Evolutionary conservation across 371 early-diverging fungal species (phyloP).

Genomic region (Syncephalis fuscata): DNA sequence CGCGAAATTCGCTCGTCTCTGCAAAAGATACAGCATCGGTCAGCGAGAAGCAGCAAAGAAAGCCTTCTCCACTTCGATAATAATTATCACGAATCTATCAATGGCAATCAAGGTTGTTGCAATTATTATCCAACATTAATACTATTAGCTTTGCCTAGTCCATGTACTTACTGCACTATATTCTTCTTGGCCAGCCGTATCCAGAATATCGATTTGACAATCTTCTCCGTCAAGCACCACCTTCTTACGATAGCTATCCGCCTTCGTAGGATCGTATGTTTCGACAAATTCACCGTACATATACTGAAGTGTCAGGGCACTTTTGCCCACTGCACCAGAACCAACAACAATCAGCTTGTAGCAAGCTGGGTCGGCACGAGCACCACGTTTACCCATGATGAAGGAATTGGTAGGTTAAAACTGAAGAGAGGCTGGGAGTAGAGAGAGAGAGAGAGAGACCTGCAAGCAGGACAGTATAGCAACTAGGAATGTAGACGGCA

Average conservation of each 20-base stretch:
- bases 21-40: conserved; percentile 66
- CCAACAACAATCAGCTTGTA: conserved; percentile 90
- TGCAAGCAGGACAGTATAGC: no score
- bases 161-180: conserved; percentile 40
- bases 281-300: conserved; percentile 91
- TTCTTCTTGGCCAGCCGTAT: conserved; percentile 91
- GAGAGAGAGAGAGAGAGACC: no score
- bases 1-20: conserved; percentile 73
- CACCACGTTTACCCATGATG: no score
- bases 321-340: conserved; percentile 87
- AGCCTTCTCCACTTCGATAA: conserved; percentile 82
- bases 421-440: no score
- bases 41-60: conserved; percentile 74
- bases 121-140: neutral
- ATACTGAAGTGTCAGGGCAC: conserved; percentile 79
- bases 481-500: no score
- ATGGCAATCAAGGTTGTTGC: no score
- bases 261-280: conserved; percentile 93
- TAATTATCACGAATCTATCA: conserved; percentile 87
- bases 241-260: conserved; percentile 70
- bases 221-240: conserved; percentile 46
- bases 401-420: no score
- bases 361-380: conserved; percentile 21
- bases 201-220: conserved; percentile 80
- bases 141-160: neutral